Conservation (phyloP, 768 basidiomycete genomes). For the Kwoniella mangroviensis region DNA sequence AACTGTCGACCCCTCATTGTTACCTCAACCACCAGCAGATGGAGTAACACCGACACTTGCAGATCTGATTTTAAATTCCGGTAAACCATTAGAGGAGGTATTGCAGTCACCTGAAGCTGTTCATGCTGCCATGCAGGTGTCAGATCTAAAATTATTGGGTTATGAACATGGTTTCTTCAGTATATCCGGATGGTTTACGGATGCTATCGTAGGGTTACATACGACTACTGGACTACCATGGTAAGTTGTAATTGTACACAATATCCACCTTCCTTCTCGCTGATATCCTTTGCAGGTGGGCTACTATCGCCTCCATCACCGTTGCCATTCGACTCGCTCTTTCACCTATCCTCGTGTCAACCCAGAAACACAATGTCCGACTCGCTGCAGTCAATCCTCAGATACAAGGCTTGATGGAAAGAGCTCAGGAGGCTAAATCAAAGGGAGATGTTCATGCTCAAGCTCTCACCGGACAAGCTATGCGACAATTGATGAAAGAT, state of each 20-base stretch:
- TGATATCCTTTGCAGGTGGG: conserved; percentile 42
- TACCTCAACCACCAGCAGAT: conserved; percentile 24
- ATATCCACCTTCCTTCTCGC: not conserved
- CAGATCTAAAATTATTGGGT: conserved; percentile 52
- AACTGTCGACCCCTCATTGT: conserved; percentile 9
- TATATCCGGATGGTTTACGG: conserved; percentile 49
- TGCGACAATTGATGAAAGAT: conserved; percentile 66
- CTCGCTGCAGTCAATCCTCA: conserved; percentile 68
- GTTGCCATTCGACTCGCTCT: conserved; percentile 58
- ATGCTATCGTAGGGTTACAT: conserved; percentile 50
- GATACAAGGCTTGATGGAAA: conserved; percentile 65
- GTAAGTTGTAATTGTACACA: conserved; percentile 35
- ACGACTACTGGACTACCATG: conserved; percentile 52
- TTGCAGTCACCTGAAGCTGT: conserved; percentile 53
- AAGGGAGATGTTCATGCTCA: conserved; percentile 60
- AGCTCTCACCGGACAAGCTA: conserved; percentile 62
- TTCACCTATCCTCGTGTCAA: conserved; percentile 62
- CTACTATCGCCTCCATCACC: conserved; percentile 51
- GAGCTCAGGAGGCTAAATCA: conserved; percentile 61
- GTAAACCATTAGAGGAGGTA: conserved; percentile 41
- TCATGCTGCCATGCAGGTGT: conserved; percentile 47
- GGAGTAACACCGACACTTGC: conserved; percentile 33
- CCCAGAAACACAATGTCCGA: conserved; percentile 71
- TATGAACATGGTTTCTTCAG: conserved; percentile 48
- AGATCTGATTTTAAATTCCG: conserved; percentile 38